These are phyloP conservation scores for Podospora conica DNA, from an alignment of 495 filamentous ascomycete genomes.

Conservation along the genomic window DNA sequence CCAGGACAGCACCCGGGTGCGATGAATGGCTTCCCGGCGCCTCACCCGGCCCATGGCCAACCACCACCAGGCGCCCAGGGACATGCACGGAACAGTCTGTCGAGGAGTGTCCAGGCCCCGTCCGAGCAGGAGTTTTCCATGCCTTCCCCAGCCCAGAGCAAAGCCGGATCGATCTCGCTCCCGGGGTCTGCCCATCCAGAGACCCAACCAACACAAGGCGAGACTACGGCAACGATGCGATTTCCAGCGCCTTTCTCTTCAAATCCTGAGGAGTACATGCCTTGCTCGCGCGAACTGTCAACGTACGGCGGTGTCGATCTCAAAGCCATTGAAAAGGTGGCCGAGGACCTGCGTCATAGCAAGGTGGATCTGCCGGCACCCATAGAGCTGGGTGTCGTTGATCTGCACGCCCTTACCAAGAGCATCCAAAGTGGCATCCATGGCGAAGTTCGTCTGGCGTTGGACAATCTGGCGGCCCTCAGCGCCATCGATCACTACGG, in stretches of 20 bases:
- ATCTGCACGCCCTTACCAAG: conserved; percentile 86
- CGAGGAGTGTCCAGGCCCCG: conserved; percentile 37
- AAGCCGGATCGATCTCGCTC: conserved; percentile 31
- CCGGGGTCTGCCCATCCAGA: conserved; percentile 29
- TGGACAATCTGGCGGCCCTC: conserved; percentile 67
- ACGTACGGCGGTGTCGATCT: conserved; percentile 62
- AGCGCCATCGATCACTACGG: conserved; percentile 47
- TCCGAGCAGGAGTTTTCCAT: conserved; percentile 36
- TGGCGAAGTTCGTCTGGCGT: conserved; percentile 76
- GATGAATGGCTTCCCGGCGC: conserved; percentile 46
- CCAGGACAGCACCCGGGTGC: conserved; percentile 37
- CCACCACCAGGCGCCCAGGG: conserved; percentile 30
- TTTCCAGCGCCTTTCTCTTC: conserved; percentile 30
- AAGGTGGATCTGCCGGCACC: conserved; percentile 68
- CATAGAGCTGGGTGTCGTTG: conserved; percentile 77
- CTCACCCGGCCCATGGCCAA: conserved; percentile 39
- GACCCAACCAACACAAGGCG: conserved; percentile 23
- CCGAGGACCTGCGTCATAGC: conserved; percentile 54
- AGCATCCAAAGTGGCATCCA: conserved; percentile 89
- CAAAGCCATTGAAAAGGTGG: conserved; percentile 53
- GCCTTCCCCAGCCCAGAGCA: conserved; percentile 36
- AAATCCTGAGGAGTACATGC: conserved; percentile 49
- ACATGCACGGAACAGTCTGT: conserved; percentile 36
- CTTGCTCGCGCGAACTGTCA: conserved; percentile 54
- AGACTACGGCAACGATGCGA: conserved; percentile 19